Evolutionary conservation across 805 yeast species (phyloP), one percentile per base, ranked within the genome.

Genomic region (Metschnikowia amazonensis): DNA sequence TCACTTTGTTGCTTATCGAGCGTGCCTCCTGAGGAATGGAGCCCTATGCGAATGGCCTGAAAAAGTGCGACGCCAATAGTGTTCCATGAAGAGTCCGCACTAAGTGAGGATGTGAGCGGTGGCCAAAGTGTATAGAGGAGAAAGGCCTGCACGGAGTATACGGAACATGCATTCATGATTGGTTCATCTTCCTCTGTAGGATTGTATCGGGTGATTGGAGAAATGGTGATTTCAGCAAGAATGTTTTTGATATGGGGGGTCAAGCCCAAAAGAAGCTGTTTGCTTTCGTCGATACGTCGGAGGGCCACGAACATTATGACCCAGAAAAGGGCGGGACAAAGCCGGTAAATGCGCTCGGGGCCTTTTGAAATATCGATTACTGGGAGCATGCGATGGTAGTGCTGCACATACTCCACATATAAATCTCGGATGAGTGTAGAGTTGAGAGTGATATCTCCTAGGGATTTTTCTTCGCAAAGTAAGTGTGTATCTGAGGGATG

Each of bases 31-130:
- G 32, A 94, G 18, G 89, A 77, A 59, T 94, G 96, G 23, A 94
- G 70, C 0, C 99, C 98, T 13, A 92, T 86, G 44, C 97, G 70
- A 28, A 90, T 84, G 0, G 97, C 98, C 60, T 89, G 96, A 64
- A 87, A 88, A 56, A 89, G 73, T 4, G 98, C 98, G 37, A 88
- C 82, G 0, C 97, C 98, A 18, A 89, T 84, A 1, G 97, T 88
- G 60, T 86, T 88, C 96, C 97, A 92, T 3, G 96, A 85, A 6
- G 96, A 85, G 60, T 94, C 98, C 0, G 98, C 96, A 64, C 95
- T 86, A 38, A 94, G 74, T 0, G 97, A 89, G 0, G 98, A 89
- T 0, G 97, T 88, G 31, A 90, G 75, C 3, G 97, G 97, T 0
- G 98, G 98, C 99, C 98, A 92, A 62, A 84, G 81, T 0, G 97